Evolutionary conservation across 1,284 basidiomycete species (phyloP), one percentile per base, ranked within the genome.

Genomic region (Melampsora occidentalis): DNA sequence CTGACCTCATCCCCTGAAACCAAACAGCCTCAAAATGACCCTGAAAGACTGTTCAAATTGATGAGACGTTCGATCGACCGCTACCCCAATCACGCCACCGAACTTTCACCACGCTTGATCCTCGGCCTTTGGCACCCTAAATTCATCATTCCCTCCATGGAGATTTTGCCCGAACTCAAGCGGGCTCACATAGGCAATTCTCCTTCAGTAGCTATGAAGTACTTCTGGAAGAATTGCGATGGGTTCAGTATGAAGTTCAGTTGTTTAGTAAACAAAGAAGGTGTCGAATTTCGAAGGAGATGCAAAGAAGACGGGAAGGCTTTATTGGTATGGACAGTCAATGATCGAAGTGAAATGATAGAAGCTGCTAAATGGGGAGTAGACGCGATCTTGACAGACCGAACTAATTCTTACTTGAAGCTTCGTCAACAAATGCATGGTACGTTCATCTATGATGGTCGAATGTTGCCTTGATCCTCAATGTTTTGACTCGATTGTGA

Each of bases 301-400:
- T 94, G 92, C 83, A 89, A 89, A 82, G 84, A 82, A 20, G 89
- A 88, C 0, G 91, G 91, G 28, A 99, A 99, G 87, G 88, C 88
- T 80, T 81, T 97, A 64, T 90, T 94, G 88, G 93, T 95, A 14
- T 99, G 97, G 97, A 99, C 96, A 0, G 95, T 98, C 39, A 99
- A 98, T 83, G 87, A 90, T 65, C 88, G 89, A 12, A 88, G 89
- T 77, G 90, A 96, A 82, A 97, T 99, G 95, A 91, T 96, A 85
- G 92, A 97, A 87, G 93, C 93, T 78, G 90, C 91, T 22, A 86
- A 93, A 79, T 97, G 94, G 96, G 92, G 89, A 78, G 91, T 93
- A 25, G 88, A 91, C 81, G 93, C 89, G 12, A 91, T 99, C 79
- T 87, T 99, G 78, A 96, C 94, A 5, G 96, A 99, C 80, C 84